Percentiles rank a stretch among this genome's conserved stretches.
Evolutionary conservation across 768 basidiomycete genomes (phyloP).

Genomic region (Naganishia kalamii): DNA sequence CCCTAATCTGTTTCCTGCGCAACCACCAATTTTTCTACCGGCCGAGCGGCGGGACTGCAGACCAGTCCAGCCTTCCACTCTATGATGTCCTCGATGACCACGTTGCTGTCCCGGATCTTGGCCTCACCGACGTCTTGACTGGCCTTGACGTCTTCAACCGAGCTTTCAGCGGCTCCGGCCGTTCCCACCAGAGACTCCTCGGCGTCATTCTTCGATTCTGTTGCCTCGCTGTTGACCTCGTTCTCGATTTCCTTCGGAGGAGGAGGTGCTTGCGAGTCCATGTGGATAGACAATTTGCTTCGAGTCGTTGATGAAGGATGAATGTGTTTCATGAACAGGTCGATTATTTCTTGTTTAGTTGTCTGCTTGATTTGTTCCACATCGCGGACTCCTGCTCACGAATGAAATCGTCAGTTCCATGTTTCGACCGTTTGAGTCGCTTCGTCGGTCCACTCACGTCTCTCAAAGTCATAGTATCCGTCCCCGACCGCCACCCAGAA

Average conservation of each 20-base stretch:
- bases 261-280: conserved; percentile 57
- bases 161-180: conserved; percentile 54
- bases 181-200: conserved; percentile 52
- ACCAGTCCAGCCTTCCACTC: conserved; percentile 60
- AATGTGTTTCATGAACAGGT: conserved; percentile 63
- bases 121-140: conserved; percentile 34
- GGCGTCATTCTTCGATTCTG: no score
- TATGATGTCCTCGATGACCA: conserved; percentile 61
- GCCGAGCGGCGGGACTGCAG: conserved; percentile 57
- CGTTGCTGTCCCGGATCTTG: conserved; percentile 51
- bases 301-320: conserved; percentile 65
- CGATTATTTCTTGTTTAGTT: conserved; percentile 67
- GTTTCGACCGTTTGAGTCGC: no score
- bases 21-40: conserved; percentile 51
- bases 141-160: conserved; percentile 54
- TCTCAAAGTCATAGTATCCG: conserved; percentile 78
- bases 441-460: conserved; percentile 68
- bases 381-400: conserved; percentile 61
- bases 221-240: conserved; percentile 58
- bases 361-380: conserved; percentile 59
- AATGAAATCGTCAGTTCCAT: background rate
- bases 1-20: background rate
- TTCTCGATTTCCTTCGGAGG: conserved; percentile 53
- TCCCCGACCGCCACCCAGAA: conserved; percentile 67
- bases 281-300: conserved; percentile 76